Conservation (phyloP, 1,284 basidiomycete species). For the Cryptococcus sp. region DNA sequence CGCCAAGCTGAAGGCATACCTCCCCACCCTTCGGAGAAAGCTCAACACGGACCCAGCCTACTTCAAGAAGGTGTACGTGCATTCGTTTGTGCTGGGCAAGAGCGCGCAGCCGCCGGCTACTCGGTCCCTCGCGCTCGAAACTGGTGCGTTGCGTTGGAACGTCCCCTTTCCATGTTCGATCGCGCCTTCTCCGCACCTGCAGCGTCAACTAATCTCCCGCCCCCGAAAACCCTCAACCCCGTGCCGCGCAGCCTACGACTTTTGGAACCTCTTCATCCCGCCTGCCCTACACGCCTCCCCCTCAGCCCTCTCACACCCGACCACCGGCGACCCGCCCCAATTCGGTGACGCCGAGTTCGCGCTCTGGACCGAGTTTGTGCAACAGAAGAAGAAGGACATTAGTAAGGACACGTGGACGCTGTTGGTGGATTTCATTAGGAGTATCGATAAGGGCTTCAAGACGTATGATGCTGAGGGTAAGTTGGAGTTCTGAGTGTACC, state of each 20-base stretch:
- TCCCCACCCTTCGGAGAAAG: conserved; percentile 61
- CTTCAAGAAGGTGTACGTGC: conserved; percentile 83
- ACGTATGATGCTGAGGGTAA: conserved; percentile 82
- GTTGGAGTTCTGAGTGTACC: conserved; percentile 10
- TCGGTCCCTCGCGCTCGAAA: not conserved
- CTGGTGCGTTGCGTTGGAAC: not conserved
- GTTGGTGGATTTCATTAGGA: conserved; percentile 63
- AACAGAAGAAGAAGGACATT: conserved; percentile 72
- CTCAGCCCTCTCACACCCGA: conserved; percentile 54
- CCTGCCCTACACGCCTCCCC: conserved; percentile 71
- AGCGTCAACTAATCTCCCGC: not conserved
- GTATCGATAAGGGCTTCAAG: conserved; percentile 73
- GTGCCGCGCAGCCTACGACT: conserved; percentile 41
- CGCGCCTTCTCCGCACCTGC: not conserved
- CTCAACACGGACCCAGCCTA: conserved; percentile 67
- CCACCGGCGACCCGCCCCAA: conserved; percentile 51
- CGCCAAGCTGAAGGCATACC: conserved; percentile 60
- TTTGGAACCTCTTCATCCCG: conserved; percentile 81
- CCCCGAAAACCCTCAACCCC: not conserved
- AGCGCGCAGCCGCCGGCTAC: not conserved
- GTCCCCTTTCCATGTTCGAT: not conserved
- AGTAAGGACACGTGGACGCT: conserved; percentile 94
- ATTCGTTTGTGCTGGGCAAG: conserved; percentile 82
- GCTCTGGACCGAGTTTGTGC: conserved; percentile 78
- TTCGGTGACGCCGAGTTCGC: conserved; percentile 68